Evolutionary conservation across 306 rosid species (phyloP).

Genomic region (Prunus armeniaca): DNA sequence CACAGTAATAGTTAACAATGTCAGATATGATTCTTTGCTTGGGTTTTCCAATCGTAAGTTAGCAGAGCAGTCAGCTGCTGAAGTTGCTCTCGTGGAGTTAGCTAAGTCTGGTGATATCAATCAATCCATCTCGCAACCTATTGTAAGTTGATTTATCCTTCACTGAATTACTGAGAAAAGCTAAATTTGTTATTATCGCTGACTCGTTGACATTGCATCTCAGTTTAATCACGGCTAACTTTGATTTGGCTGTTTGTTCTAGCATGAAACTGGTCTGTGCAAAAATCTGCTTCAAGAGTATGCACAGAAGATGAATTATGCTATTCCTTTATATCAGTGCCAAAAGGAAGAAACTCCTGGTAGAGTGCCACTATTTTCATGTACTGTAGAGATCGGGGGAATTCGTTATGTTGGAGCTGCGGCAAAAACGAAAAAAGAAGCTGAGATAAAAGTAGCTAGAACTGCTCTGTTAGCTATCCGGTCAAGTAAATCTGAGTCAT

Average conservation of each 20-base stretch:
- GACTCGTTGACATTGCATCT: background rate
- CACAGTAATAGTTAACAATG: constrained; percentile 56
- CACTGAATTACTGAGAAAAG: constrained; percentile 2
- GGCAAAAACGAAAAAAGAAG: constrained; percentile 88
- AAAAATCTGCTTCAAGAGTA: constrained; percentile 97
- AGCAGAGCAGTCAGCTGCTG: constrained; percentile 96
- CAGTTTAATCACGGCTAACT: constrained; percentile 13
- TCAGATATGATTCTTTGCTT: constrained; percentile 63
- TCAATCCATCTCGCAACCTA: constrained; percentile 60
- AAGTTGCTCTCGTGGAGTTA: constrained; percentile 79
- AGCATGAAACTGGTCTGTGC: constrained; percentile 97
- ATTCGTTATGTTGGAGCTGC: constrained; percentile 76
- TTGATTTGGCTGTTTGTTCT: constrained; percentile 30
- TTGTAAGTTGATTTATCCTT: constrained; percentile 53
- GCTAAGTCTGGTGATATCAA: constrained; percentile 56
- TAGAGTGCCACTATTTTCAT: constrained; percentile 47
- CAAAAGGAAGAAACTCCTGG: constrained; percentile 59
- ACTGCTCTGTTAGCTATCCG: constrained; percentile 84
- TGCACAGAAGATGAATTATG: constrained; percentile 96
- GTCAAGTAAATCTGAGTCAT: constrained; percentile 49
- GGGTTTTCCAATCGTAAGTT: constrained; percentile 84
- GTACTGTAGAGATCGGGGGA: constrained; percentile 88
- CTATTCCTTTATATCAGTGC: constrained; percentile 75
- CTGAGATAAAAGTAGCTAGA: constrained; percentile 96
- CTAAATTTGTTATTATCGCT: background rate